phyloP scores from a whole-genome alignment of 2,329 filamentous ascomycete species.

The Dactylellina cionopaga region DNA sequence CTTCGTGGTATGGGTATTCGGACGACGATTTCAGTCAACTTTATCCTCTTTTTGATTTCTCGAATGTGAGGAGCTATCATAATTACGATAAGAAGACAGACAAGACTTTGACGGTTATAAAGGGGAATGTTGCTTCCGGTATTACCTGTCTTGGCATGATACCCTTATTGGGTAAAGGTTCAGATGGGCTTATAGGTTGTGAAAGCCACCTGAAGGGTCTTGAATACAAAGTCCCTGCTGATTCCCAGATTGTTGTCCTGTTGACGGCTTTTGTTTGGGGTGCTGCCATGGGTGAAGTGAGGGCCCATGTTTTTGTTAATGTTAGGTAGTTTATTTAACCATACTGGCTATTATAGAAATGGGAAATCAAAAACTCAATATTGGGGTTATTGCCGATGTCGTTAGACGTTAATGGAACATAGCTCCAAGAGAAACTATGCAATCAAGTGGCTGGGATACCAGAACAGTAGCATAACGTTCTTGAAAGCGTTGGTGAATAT shows the following conservation, averaged over 20 bases:
- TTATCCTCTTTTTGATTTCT: neutral
- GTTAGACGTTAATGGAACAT: too few species aligned
- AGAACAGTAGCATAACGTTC: too few species aligned
- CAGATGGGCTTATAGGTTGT: neutral
- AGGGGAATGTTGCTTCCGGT: neutral
- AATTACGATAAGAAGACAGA: neutral
- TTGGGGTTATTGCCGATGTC: too few species aligned
- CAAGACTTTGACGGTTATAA: neutral
- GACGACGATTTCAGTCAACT: neutral
- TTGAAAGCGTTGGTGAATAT: too few species aligned
- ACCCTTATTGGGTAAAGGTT: neutral
- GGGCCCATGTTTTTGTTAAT: neutral
- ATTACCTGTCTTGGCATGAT: slow-evolving; percentile 4
- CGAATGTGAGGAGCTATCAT: neutral
- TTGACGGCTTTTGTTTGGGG: neutral
- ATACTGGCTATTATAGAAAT: too few species aligned
- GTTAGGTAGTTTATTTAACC: neutral
- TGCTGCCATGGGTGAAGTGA: neutral
- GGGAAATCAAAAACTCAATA: too few species aligned
- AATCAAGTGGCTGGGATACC: too few species aligned
- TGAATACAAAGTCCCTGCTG: neutral
- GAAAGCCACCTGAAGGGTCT: neutral
- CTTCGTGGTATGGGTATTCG: neutral
- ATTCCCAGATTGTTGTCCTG: neutral
- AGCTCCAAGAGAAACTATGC: too few species aligned